phyloP scores from a whole-genome alignment of 2,329 filamentous ascomycete genomes.

The Aureobasidium sp. region DNA sequence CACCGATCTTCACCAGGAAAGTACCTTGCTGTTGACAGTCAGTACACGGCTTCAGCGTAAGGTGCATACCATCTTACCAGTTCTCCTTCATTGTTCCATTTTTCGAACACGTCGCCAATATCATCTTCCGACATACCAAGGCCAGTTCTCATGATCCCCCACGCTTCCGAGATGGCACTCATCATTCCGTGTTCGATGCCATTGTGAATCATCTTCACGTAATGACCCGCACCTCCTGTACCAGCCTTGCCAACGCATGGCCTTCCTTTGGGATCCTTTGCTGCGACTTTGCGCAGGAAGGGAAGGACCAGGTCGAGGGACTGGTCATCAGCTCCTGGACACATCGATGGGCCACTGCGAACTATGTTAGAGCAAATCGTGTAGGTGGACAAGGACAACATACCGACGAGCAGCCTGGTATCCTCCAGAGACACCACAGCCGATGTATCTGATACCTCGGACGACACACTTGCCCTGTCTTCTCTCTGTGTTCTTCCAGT shows the following conservation, averaged over 20 bases:
- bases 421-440: conserved; percentile 60
- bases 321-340: conserved; percentile 52
- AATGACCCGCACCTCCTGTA: conserved; percentile 57
- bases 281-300: conserved; percentile 52
- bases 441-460: conserved; percentile 56
- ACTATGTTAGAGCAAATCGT: not conserved
- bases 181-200: conserved; percentile 68
- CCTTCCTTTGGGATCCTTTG: conserved; percentile 51
- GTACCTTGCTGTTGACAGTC: conserved; percentile 37
- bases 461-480: conserved; percentile 50
- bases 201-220: conserved; percentile 70
- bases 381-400: conserved; percentile 1
- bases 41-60: not conserved
- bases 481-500: conserved; percentile 56
- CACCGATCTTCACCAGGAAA: conserved; percentile 56
- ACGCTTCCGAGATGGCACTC: conserved; percentile 55
- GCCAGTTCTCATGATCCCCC: conserved; percentile 52
- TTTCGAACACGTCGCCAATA: conserved; percentile 50
- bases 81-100: conserved; percentile 54
- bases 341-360: conserved; percentile 58
- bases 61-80: conserved; percentile 30
- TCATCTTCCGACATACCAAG: conserved; percentile 53
- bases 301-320: conserved; percentile 53
- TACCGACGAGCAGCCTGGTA: conserved; percentile 51
- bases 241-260: conserved; percentile 56